Percentiles rank a stretch among this genome's conserved stretches.
These are phyloP conservation scores for Pseudocercospora pini-densiflorae DNA, from an alignment of 2,329 filamentous ascomycete genomes.

Conservation along the genomic window DNA sequence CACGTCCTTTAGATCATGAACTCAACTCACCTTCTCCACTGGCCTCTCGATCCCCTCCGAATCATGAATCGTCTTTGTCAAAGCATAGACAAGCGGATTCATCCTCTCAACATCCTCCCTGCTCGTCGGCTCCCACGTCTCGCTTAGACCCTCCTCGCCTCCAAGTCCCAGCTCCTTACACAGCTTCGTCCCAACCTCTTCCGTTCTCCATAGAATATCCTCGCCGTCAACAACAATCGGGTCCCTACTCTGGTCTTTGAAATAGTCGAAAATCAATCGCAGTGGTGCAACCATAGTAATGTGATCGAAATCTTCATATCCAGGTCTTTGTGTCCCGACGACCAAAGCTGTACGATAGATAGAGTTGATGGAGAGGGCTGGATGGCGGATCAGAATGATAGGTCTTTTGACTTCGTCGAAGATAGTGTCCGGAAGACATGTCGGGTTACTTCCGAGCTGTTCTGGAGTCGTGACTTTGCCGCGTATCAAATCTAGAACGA, in stretches of 20 bases:
- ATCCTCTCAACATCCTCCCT: background rate
- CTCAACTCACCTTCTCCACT: background rate
- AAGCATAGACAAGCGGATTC: background rate
- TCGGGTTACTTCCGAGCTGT: conserved; percentile 1
- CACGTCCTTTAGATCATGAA: no score
- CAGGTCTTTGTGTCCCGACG: background rate
- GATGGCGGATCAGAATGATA: conserved; percentile 15
- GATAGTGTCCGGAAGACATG: background rate
- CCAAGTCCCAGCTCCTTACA: conserved; percentile 1
- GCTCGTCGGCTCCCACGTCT: background rate
- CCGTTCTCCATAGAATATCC: conserved; percentile 12
- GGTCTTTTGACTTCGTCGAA: background rate
- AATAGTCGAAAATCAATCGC: conserved; percentile 9
- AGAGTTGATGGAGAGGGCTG: conserved; percentile 6
- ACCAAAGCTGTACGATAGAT: background rate
- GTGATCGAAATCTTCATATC: conserved; percentile 2
- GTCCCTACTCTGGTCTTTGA: background rate
- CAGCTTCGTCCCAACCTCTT: background rate
- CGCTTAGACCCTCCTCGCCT: background rate
- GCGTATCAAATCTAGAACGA: conserved; percentile 3
- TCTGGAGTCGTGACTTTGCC: background rate
- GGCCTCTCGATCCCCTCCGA: conserved; percentile 12
- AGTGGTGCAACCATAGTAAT: background rate
- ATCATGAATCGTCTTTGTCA: conserved; percentile 3
- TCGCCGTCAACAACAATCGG: conserved; percentile 11